Conservation (phyloP, 2,329 filamentous ascomycete species). For the Cladosporium halotolerans region DNA sequence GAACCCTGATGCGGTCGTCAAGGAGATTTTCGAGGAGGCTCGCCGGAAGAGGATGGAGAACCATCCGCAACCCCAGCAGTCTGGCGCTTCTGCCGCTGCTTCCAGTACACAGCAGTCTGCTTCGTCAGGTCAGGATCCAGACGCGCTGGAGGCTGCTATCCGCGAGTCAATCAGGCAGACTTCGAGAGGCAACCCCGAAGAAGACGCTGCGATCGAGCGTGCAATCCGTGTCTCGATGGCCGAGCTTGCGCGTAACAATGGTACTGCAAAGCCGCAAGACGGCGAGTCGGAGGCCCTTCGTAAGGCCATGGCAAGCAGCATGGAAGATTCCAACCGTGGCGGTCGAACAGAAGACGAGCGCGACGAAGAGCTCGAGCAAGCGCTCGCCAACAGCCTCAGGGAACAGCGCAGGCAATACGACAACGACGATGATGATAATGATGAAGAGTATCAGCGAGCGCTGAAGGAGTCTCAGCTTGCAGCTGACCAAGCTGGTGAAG, state of each 20-base stretch:
- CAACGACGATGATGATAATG: conserved; percentile 14
- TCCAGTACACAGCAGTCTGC: neutral
- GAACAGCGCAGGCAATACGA: conserved; percentile 32
- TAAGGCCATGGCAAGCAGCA: conserved; percentile 46
- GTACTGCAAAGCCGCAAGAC: conserved; percentile 34
- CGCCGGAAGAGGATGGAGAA: conserved; percentile 23
- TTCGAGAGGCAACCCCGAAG: conserved; percentile 60
- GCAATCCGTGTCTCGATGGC: conserved; percentile 67
- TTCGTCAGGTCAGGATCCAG: neutral
- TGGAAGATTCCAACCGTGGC: conserved; percentile 31
- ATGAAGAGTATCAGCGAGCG: conserved; percentile 18
- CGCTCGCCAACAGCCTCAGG: conserved; percentile 38
- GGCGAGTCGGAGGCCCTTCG: conserved; percentile 31
- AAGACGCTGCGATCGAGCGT: conserved; percentile 65
- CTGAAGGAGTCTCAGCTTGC: conserved; percentile 10
- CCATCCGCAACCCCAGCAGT: neutral
- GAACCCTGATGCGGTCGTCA: conserved; percentile 51
- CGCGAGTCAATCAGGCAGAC: conserved; percentile 62
- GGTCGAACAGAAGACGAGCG: conserved; percentile 6
- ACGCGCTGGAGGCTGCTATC: conserved; percentile 66
- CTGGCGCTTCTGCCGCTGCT: neutral
- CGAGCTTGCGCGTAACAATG: conserved; percentile 51
- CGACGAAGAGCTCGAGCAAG: conserved; percentile 39
- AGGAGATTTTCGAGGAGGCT: conserved; percentile 35
- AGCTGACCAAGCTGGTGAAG: conserved; percentile 7